Base-by-base conservation (phyloP, 2,329 filamentous ascomycete genomes). In the Cyanodermella asteris region DNA sequence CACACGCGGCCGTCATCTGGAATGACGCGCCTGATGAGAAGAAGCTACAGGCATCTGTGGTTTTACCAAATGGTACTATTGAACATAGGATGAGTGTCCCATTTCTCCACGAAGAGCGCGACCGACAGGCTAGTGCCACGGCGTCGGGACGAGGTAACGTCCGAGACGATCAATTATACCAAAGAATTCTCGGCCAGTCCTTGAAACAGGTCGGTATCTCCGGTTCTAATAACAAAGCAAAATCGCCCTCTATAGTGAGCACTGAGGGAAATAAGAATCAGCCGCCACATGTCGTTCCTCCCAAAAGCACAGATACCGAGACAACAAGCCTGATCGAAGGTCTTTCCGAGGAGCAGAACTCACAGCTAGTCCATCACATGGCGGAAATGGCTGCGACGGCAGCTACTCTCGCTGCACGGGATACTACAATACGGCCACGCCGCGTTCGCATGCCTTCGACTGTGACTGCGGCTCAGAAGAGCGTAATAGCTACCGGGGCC, bases 1-100 rank as follows among this genome's bases (percentile, higher is more conserved):
- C 87, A 0, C 87, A 97, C 44, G 87, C 87, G 4, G 82, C 90
- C 4, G 75, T 93, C 22, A 97, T 97, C 36, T 97, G 87, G 87
- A 87, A 81, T 39, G 73, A 64, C 6, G 82, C 93, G 33, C 45
- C 61, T 3, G 75, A 82, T 19, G 75, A 82, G 49, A 82, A 80
- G 50, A 72, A 67, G 38, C 56, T 64, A 20, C 63, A 68, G 8
- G 63, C 70, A 10, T 41, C 44, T 5, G 28, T 33, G 17, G 33
- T 42, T 31, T 28, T 36, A 24, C 32, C 35, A 13, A 29, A 34
- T 12, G 47, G 49, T 18, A n/a, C n/a, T n/a, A n/a, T n/a, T n/a
- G n/a, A n/a, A n/a, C n/a, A n/a, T n/a, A n/a, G n/a, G n/a, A n/a
- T n/a, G n/a, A n/a, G n/a, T n/a, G n/a, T n/a, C n/a, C n/a, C n/a